phyloP scores from a whole-genome alignment of 2,329 filamentous ascomycete genomes.

The Coleophoma crateriformis region DNA sequence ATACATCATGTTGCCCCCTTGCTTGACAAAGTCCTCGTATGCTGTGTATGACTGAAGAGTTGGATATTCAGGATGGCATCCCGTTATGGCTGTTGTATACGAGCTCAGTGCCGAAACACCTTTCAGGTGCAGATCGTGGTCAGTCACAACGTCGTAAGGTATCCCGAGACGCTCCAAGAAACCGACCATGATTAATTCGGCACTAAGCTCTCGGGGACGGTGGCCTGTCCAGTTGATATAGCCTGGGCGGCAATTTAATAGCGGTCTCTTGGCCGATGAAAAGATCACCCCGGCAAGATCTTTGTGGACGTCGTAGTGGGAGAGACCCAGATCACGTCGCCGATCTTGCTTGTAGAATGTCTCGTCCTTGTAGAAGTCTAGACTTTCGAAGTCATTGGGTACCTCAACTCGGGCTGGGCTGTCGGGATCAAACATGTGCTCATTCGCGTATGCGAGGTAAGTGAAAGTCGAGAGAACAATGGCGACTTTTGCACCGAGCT shows the following conservation, averaged over 20 bases:
- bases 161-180: slow-evolving; percentile 26
- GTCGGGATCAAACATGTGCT: slow-evolving; percentile 27
- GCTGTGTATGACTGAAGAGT: slow-evolving; percentile 21
- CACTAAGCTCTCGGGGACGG: slow-evolving; percentile 29
- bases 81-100: slow-evolving; percentile 23
- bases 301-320: slow-evolving; percentile 31
- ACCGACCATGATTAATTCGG: slow-evolving; percentile 29
- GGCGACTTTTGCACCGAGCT: slow-evolving; percentile 11
- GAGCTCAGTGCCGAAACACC: slow-evolving; percentile 12
- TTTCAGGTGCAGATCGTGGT: slow-evolving; percentile 28
- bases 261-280: slow-evolving; percentile 26
- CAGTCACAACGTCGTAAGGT: slow-evolving; percentile 30
- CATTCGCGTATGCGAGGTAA: slow-evolving; percentile 33
- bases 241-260: slow-evolving; percentile 31
- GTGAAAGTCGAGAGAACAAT: slow-evolving; percentile 31
- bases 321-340: slow-evolving; percentile 30
- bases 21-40: slow-evolving; percentile 22
- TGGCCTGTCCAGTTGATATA: slow-evolving; percentile 30
- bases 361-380: slow-evolving; percentile 7
- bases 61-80: slow-evolving; percentile 30
- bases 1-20: slow-evolving; percentile 31
- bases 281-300: slow-evolving; percentile 29
- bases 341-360: slow-evolving; percentile 19
- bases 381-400: slow-evolving; percentile 10
- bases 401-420: background rate